These are phyloP conservation scores for Leishmania braziliensis DNA, from an alignment of 208 protist species.

Conservation along the genomic window DNA sequence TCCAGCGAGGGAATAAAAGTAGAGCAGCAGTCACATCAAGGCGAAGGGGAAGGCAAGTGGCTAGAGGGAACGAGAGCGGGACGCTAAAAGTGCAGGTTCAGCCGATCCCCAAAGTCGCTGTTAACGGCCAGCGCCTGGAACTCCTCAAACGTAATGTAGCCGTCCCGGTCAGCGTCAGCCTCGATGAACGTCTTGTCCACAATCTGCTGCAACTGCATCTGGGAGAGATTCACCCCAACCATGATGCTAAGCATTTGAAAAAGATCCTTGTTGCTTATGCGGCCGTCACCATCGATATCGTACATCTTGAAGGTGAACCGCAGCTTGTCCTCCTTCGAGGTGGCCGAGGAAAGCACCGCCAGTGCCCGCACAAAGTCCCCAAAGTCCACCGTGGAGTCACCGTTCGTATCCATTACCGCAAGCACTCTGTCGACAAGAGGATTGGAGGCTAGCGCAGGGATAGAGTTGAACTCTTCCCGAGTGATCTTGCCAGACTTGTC, in stretches of 20 bases:
- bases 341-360: slow-evolving; percentile 75
- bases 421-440: slow-evolving; percentile 85
- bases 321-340: slow-evolving; percentile 80
- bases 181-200: slow-evolving; percentile 96
- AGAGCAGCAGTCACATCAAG: neutral
- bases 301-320: slow-evolving; percentile 95
- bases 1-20: neutral
- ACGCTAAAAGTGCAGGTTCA: slow-evolving; percentile 82
- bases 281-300: slow-evolving; percentile 94
- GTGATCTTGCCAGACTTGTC: slow-evolving; percentile 74
- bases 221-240: slow-evolving; percentile 91
- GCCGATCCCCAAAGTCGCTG: slow-evolving; percentile 79
- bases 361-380: slow-evolving; percentile 83
- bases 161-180: slow-evolving; percentile 88
- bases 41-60: neutral
- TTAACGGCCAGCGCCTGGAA: slow-evolving; percentile 81
- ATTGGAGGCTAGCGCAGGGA: slow-evolving; percentile 81
- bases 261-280: slow-evolving; percentile 94
- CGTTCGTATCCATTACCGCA: slow-evolving; percentile 78
- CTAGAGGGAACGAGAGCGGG: neutral
- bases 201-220: slow-evolving; percentile 94
- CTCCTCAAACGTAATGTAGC: slow-evolving; percentile 93
- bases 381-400: slow-evolving; percentile 83
- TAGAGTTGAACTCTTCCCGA: slow-evolving; percentile 65
- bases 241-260: slow-evolving; percentile 93